Evolutionary conservation across 352 stramenopile genomes (phyloP).

Genomic region (Globisporangium viniferum): DNA sequence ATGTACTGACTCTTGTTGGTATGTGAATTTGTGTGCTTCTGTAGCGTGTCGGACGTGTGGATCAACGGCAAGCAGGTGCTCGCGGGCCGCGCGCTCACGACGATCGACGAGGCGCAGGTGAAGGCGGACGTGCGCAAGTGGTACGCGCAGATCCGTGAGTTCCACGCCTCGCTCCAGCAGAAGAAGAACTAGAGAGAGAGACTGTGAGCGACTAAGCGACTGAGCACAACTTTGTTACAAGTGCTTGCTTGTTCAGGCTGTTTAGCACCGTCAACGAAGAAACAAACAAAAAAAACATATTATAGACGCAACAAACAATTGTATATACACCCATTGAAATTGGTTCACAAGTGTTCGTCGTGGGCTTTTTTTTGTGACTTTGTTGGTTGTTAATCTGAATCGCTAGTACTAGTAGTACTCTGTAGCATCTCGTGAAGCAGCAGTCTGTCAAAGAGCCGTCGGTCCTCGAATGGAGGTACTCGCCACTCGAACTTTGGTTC

Average conservation of each 20-base stretch:
- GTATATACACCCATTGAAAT: not conserved
- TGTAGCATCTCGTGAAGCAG: constrained; percentile 23
- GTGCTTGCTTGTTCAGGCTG: not conserved
- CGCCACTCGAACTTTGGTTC: constrained; percentile 19
- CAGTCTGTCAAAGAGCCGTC: constrained; percentile 15
- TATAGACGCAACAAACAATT: not conserved
- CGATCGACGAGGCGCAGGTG: constrained; percentile 58
- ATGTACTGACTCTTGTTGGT: constrained; percentile 39
- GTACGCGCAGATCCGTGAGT: constrained; percentile 50
- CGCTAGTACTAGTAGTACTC: not conserved
- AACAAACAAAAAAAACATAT: not conserved
- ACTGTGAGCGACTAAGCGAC: not conserved
- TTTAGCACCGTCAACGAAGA: not conserved
- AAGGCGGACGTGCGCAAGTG: constrained; percentile 64
- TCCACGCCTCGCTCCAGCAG: constrained; percentile 46
- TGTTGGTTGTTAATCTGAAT: not conserved
- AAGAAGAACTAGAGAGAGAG: constrained; percentile 28
- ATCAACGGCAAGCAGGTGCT: constrained; percentile 85
- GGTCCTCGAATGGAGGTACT: constrained; percentile 19
- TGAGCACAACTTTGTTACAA: not conserved
- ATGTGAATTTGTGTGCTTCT: not conserved
- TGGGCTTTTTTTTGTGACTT: no score
- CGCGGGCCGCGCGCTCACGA: constrained; percentile 62
- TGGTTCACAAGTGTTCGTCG: not conserved
- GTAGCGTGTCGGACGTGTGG: constrained; percentile 85